Percentiles rank a stretch among this genome's conserved stretches.
These are phyloP conservation scores for Yarrowia porcina DNA, from an alignment of 805 yeast genomes.

Conservation along the genomic window DNA sequence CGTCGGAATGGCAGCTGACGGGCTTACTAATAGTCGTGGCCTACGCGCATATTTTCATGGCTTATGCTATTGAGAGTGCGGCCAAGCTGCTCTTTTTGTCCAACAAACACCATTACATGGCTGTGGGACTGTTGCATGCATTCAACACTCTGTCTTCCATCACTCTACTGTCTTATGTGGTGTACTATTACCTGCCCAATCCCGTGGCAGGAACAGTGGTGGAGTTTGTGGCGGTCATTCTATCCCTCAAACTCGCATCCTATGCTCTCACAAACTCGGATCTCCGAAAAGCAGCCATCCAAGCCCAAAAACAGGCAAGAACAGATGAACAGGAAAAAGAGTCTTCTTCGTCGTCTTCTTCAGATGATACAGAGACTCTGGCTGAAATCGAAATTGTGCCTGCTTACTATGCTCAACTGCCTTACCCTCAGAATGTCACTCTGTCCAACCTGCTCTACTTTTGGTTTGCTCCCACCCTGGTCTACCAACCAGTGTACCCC, in stretches of 20 bases:
- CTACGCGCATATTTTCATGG: constrained; percentile 40
- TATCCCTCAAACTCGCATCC: constrained; percentile 44
- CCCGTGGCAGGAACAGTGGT: constrained; percentile 46
- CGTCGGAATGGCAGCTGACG: constrained; percentile 11
- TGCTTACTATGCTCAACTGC: constrained; percentile 36
- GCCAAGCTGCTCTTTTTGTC: constrained; percentile 30
- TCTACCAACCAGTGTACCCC: constrained; percentile 50
- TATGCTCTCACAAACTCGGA: constrained; percentile 47
- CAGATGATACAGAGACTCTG: constrained; percentile 27
- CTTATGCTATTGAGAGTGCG: constrained; percentile 41
- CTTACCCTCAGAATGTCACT: constrained; percentile 45
- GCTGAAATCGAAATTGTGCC: constrained; percentile 36
- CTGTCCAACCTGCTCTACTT: constrained; percentile 40
- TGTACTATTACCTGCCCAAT: constrained; percentile 40
- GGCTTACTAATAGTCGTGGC: constrained; percentile 34
- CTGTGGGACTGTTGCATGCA: constrained; percentile 38
- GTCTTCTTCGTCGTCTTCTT: constrained; percentile 8
- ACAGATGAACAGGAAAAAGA: constrained; percentile 17
- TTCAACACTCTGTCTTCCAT: constrained; percentile 37
- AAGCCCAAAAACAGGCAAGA: background rate
- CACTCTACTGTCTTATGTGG: constrained; percentile 36
- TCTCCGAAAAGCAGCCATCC: constrained; percentile 40
- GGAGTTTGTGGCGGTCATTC: constrained; percentile 43
- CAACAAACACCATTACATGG: constrained; percentile 33
- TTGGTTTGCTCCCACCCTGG: constrained; percentile 48